Base-by-base conservation (phyloP, 345 rosid genomes). In the Garcia nutans region DNA sequence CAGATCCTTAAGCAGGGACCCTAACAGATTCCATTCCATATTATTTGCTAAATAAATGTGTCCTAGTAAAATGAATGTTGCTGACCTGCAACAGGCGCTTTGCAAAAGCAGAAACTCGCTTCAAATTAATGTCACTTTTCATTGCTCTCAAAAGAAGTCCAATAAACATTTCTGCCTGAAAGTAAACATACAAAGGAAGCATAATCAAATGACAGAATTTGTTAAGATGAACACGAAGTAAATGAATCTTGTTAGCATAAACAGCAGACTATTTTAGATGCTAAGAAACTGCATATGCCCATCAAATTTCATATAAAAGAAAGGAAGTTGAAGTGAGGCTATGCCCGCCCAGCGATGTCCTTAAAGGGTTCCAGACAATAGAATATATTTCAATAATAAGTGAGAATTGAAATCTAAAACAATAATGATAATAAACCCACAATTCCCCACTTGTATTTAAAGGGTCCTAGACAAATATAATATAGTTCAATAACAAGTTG, bases 21-120 rank as follows among this genome's bases (percentile, higher is more conserved):
- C n/a, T n/a, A n/a, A n/a, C n/a, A n/a, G 71, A 15, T 58, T 58
- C 15, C n/a, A 57, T 41, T 22, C 44, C 44, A 66, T 23, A 42
- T 31, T 12, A 75, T 66, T 33, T 10, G 42, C 37, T 17, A 41
- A 75, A 41, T 20, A 66, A 13, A 37, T 13, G 44, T 13, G 44
- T 26, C 17, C 54, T 20, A 28, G 9, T 49, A 59, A 10, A 57
- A 33, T n/a, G 13, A 49, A 22, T 5, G 28, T 65, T 50, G 71
- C 84, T 57, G 63, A 96, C 99, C 97, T 96, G 99, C 88, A 93
- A 82, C 41, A 96, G 75, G 67, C 98, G 94, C 87, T 96, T 96
- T 68, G 93, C 75, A 82, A 96, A 96, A 74, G 98, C 98, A 68
- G 91, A 79, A 61, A 89, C 93, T 9, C 97, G 97, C 82, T 89